A percentile compares a stretch with the other conserved stretches of the same genome.
Evolutionary conservation across 2,329 filamentous ascomycete species (phyloP).

Genomic region (Aspergillus flavus): DNA sequence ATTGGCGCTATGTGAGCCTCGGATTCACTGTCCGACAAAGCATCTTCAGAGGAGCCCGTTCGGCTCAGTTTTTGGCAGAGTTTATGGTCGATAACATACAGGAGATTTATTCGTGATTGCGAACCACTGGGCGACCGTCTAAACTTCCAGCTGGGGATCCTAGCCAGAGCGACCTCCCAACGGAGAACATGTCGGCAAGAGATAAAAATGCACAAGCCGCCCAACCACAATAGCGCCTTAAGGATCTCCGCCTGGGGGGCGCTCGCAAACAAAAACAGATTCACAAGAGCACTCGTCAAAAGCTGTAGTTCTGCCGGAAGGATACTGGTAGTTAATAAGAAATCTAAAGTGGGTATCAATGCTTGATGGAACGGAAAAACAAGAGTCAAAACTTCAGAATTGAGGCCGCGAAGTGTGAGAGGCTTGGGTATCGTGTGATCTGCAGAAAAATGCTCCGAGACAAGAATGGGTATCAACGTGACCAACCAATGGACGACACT

Average conservation of each 20-base stretch:
- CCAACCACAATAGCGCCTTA: constrained; percentile 80
- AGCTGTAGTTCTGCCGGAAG: constrained; percentile 85
- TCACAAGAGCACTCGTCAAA: constrained; percentile 78
- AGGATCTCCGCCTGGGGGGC: constrained; percentile 85
- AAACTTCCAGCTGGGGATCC: constrained; percentile 91
- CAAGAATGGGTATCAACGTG: constrained; percentile 68
- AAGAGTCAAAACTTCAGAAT: constrained; percentile 62
- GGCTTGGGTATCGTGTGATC: constrained; percentile 38
- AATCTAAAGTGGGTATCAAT: constrained; percentile 71
- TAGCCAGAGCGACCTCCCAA: constrained; percentile 82
- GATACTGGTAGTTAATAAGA: constrained; percentile 85
- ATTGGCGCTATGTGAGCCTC: constrained; percentile 30
- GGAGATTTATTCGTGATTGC: constrained; percentile 41
- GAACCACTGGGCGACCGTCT: constrained; percentile 54
- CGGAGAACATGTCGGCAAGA: constrained; percentile 72
- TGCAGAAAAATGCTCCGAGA: constrained; percentile 47
- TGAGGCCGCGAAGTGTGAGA: constrained; percentile 41
- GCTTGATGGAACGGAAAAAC: constrained; percentile 84
- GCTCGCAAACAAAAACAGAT: constrained; percentile 73
- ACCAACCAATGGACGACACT: constrained; percentile 78
- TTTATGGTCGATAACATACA: constrained; percentile 47
- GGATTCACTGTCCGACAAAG: constrained; percentile 42
- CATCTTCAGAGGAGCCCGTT: constrained; percentile 37
- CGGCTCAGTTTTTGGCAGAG: constrained; percentile 54
- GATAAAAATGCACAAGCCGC: constrained; percentile 76